These are phyloP conservation scores for Penicillium robsamsonii DNA, from an alignment of 495 filamentous ascomycete genomes.

Conservation along the genomic window DNA sequence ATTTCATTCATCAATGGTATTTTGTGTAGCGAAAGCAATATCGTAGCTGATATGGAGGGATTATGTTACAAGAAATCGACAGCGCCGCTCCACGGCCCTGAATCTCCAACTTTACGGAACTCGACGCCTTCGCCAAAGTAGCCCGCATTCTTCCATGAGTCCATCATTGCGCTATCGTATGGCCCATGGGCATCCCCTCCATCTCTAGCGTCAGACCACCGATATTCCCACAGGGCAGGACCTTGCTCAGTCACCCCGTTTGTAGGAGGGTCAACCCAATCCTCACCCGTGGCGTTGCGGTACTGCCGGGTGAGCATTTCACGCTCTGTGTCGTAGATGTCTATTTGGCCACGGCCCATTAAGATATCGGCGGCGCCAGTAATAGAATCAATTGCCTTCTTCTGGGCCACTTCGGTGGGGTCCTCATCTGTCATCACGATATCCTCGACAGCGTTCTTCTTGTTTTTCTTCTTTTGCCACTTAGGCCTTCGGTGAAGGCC, in stretches of 20 bases:
- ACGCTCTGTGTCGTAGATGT: slow-evolving; percentile 88
- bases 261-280: slow-evolving; percentile 69
- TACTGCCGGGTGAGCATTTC: slow-evolving; percentile 82
- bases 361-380: slow-evolving; percentile 87
- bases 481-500: slow-evolving; percentile 59
- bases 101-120: slow-evolving; percentile 64
- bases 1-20: slow-evolving; percentile 5
- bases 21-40: background rate
- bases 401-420: slow-evolving; percentile 65
- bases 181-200: slow-evolving; percentile 77
- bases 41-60: background rate
- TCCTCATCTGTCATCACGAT: slow-evolving; percentile 76
- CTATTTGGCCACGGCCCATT: slow-evolving; percentile 72
- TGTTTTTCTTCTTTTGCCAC: slow-evolving; percentile 59
- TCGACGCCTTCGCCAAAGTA: slow-evolving; percentile 95
- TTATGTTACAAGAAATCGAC: slow-evolving; percentile 58
- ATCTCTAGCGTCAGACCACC: slow-evolving; percentile 89
- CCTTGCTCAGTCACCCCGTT: slow-evolving; percentile 29
- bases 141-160: slow-evolving; percentile 81
- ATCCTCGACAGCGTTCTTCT: slow-evolving; percentile 52
- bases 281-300: slow-evolving; percentile 80
- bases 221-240: slow-evolving; percentile 76
- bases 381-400: slow-evolving; percentile 71
- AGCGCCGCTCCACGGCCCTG: slow-evolving; percentile 58
- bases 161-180: slow-evolving; percentile 81